These are phyloP conservation scores for Phytophthora parvispora DNA, from an alignment of 352 stramenopile species.

Conservation along the genomic window DNA sequence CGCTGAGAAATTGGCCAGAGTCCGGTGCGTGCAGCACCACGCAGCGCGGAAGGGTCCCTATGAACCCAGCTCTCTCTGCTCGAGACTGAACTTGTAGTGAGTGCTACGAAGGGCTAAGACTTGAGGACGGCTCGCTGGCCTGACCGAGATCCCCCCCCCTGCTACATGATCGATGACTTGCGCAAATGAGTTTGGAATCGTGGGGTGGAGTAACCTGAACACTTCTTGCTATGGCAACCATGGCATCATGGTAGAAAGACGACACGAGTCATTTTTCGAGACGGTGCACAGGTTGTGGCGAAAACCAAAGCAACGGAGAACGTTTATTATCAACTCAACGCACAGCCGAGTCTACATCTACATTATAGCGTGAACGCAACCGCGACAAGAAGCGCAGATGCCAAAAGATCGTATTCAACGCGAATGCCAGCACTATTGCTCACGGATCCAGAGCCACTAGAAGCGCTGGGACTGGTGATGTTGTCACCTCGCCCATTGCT, in stretches of 20 bases:
- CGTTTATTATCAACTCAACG: too few relatives aligned
- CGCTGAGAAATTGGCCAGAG: not conserved
- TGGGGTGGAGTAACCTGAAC: too few relatives aligned
- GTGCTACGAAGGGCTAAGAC: too few relatives aligned
- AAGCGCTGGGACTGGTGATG: conserved; percentile 9
- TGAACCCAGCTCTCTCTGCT: not conserved
- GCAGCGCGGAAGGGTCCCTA: not conserved
- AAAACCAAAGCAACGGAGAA: too few relatives aligned
- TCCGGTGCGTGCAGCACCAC: not conserved
- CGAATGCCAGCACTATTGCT: conserved; percentile 11
- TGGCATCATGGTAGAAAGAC: too few relatives aligned
- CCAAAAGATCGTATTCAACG: conserved; percentile 1
- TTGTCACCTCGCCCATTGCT: conserved; percentile 2
- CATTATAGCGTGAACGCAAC: conserved; percentile 10
- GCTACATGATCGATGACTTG: too few relatives aligned
- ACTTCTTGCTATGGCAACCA: too few relatives aligned
- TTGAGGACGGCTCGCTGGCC: too few relatives aligned
- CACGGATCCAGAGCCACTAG: conserved; percentile 11
- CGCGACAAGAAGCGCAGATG: conserved; percentile 10
- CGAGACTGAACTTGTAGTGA: not conserved
- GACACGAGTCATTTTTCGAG: too few relatives aligned
- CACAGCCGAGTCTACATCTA: conserved; percentile 3
- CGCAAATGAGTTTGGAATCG: too few relatives aligned
- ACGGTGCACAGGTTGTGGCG: too few relatives aligned
- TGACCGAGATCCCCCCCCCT: too few relatives aligned